Evolutionary conservation across 257 asterid genomes (phyloP).

Genomic region (Pogostemon cablin): DNA sequence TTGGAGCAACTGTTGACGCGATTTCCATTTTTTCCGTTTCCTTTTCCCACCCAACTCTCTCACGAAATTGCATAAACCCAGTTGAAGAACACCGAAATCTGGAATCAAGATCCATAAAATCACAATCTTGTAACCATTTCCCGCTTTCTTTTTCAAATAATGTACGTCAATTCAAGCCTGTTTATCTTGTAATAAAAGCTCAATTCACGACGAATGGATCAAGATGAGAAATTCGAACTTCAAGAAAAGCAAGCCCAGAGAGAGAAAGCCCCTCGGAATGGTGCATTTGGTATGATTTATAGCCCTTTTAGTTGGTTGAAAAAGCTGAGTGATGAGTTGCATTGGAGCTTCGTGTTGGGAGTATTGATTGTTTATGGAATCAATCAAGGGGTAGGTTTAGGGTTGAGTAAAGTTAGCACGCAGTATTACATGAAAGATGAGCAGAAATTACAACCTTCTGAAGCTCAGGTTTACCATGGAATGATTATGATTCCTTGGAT

Average conservation of each 20-base stretch:
- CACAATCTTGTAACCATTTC: not conserved
- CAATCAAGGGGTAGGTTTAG: conserved; percentile 82
- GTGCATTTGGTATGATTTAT: conserved; percentile 34
- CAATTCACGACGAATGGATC: conserved; percentile 34
- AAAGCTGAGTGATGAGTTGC: conserved; percentile 66
- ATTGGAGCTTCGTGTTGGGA: conserved; percentile 86
- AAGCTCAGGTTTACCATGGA: conserved; percentile 84
- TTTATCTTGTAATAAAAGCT: not conserved
- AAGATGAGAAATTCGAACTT: conserved; percentile 43
- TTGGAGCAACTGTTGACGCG: too few relatives aligned
- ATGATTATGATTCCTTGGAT: conserved; percentile 81
- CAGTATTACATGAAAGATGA: conserved; percentile 92
- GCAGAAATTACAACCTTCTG: conserved; percentile 90
- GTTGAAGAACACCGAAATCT: conserved; percentile 25
- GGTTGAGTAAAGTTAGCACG: conserved; percentile 63
- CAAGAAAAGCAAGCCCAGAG: conserved; percentile 34
- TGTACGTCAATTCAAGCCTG: not conserved
- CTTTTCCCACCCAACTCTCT: conserved; percentile 18
- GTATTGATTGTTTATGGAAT: conserved; percentile 84
- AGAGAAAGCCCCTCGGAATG: conserved; percentile 27
- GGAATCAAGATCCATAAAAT: conserved; percentile 10
- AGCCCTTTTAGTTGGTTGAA: conserved; percentile 58
- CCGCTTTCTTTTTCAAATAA: not conserved
- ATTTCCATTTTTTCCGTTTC: not conserved
- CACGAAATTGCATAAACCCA: conserved; percentile 28